A percentile compares a stretch with the other conserved stretches of the same genome.
Conservation (phyloP, 192 early-diverging fungal species). For the Funneliformis mosseae region DNA sequence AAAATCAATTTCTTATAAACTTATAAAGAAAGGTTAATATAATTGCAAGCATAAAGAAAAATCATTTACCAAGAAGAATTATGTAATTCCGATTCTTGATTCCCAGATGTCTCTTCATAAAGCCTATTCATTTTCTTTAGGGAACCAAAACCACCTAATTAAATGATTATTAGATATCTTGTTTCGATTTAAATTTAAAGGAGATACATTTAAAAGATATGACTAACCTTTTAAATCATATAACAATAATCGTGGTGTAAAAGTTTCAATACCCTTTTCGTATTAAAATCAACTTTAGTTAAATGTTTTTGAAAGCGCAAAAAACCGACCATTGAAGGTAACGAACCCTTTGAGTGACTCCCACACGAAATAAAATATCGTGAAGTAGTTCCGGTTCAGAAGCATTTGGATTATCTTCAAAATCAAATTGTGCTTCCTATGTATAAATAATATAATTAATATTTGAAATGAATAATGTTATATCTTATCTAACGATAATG, state of each 20-base stretch:
- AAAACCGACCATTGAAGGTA: neutral
- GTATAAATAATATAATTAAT: neutral
- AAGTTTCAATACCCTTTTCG: slow-evolving; percentile 64
- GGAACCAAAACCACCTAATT: slow-evolving; percentile 47
- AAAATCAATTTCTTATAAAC: neutral
- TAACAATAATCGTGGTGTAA: slow-evolving; percentile 76
- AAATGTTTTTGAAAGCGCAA: neutral
- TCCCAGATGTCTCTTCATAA: slow-evolving; percentile 45
- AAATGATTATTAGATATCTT: neutral
- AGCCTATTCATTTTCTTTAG: slow-evolving; percentile 43
- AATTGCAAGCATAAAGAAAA: neutral
- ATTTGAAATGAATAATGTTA: neutral
- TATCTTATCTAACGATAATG: neutral
- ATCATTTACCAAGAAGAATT: slow-evolving; percentile 42
- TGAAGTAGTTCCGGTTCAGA: slow-evolving; percentile 51
- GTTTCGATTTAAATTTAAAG: neutral
- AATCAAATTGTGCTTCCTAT: slow-evolving; percentile 55
- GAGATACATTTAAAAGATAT: neutral
- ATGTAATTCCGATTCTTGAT: slow-evolving; percentile 44
- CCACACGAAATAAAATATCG: slow-evolving; percentile 61
- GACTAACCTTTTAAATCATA: slow-evolving; percentile 75
- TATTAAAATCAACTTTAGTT: neutral
- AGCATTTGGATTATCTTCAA: slow-evolving; percentile 39
- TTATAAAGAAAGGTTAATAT: neutral
- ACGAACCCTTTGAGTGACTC: slow-evolving; percentile 46